Evolutionary conservation across 352 stramenopile genomes (phyloP), one percentile per base, ranked within the genome.

Genomic region (Pythium insidiosum): DNA sequence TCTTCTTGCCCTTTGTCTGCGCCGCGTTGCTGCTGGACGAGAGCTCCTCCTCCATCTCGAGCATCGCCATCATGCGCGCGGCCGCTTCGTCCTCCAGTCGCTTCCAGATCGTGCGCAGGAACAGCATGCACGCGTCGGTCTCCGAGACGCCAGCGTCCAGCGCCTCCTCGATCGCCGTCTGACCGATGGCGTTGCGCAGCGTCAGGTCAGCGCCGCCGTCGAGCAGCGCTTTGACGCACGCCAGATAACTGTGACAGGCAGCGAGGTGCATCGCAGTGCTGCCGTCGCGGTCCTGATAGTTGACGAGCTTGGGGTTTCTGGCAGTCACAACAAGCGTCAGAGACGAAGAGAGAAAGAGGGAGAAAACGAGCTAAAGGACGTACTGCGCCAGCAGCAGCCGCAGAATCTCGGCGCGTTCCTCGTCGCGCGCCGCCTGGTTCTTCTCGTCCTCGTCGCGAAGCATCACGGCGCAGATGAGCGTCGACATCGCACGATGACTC

Each of bases 21-120:
- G 38, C 24, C 29, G 19, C 33, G 29, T 12, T 60, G 7, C 16
- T 41, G 20, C 24, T 29, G 3, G 49, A 38, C n/a, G 63, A 58
- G n/a, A n/a, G n/a, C n/a, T n/a, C n/a, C 38, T 85, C 76, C 40
- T 92, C 79, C 66, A 89, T 80, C 55, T 92, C 76, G 2, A 92
- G 56, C 79, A 92, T 92, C 6, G 67, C 63, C 60, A 88, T 78
- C 79, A 89, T 92, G 1, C 77, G 68, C 13, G 68, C 64, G 0
- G 77, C 71, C 1, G 77, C 79, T 48, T 92, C 76, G 43, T 92
- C 76, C 56, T 92, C 79, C 12, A 92, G 47, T 12, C 68, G 56
- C 15, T 68, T 66, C 79, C 79, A 92, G 21, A 85, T 77, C 10
- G 47, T 53, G 13, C 67, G 71, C 35, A 92, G 34, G 19, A 82